Evolutionary conservation across 139 green algal genomes (phyloP).

Genomic region (Tetradesmus obliquus): DNA sequence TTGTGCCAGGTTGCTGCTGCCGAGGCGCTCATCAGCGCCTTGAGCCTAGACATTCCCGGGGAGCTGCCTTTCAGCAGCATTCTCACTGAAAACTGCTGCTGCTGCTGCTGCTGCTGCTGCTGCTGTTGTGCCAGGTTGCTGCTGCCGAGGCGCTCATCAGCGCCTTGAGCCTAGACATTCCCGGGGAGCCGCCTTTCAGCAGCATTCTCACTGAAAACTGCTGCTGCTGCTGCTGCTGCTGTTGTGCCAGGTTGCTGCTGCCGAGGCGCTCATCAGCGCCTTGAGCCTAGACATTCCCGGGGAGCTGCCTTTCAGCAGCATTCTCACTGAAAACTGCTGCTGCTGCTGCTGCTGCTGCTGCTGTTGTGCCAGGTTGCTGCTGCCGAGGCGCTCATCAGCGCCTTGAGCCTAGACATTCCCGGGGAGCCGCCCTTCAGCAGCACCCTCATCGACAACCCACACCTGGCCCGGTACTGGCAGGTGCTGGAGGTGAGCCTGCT

Average conservation of each 20-base stretch:
- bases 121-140: no score
- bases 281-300: not conserved
- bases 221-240: not conserved
- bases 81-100: no score
- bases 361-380: not conserved
- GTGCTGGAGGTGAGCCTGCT: conserved; percentile 12
- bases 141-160: no score
- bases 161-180: no score
- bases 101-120: no score
- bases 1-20: no score
- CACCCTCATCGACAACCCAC: conserved; percentile 20
- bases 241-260: conserved; percentile 20
- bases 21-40: no score
- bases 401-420: not conserved
- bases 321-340: not conserved
- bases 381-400: not conserved
- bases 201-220: no score
- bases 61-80: no score
- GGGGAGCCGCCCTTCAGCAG: not conserved
- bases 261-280: not conserved
- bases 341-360: conserved; percentile 1
- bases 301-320: not conserved
- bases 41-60: no score
- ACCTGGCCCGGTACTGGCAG: conserved; percentile 15
- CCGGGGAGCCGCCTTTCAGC: no score